A percentile compares a stretch with the other conserved stretches of the same genome.
Conservation (phyloP, 2,329 filamentous ascomycete genomes). For the Dendryphion nanum region DNA sequence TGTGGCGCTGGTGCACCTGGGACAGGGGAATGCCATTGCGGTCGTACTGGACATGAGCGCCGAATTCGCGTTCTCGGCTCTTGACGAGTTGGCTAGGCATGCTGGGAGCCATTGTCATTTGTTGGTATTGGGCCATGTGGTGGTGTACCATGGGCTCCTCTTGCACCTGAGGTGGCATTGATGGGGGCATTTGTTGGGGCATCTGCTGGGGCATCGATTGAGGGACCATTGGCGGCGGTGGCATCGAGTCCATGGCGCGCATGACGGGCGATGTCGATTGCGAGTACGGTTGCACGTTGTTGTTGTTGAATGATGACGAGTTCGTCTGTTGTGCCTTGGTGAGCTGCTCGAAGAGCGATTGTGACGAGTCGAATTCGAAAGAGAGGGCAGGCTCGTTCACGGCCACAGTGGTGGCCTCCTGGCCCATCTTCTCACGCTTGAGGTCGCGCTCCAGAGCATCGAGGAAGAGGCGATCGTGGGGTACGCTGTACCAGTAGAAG, state of each 20-base stretch:
- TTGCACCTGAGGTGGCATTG: constrained; percentile 52
- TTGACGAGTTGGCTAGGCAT: constrained; percentile 75
- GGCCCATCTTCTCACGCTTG: constrained; percentile 99
- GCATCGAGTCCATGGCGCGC: constrained; percentile 91
- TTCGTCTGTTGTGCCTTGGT: constrained; percentile 99
- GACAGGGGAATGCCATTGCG: constrained; percentile 84
- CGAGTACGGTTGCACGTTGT: constrained; percentile 61
- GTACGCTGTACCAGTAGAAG: constrained; percentile 99
- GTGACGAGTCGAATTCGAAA: constrained; percentile 98
- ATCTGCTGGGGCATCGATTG: constrained; percentile 51
- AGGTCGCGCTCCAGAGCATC: constrained; percentile 95
- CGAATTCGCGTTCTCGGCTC: constrained; percentile 78
- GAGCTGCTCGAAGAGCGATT: constrained; percentile 98
- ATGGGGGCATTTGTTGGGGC: constrained; percentile 79
- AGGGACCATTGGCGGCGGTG: constrained; percentile 80
- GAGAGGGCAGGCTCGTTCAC: constrained; percentile 96
- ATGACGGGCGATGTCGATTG: constrained; percentile 87
- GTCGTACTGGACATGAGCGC: constrained; percentile 75
- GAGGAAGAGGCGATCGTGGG: constrained; percentile 94
- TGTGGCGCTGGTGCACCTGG: constrained; percentile 85
- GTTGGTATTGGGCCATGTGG: constrained; percentile 70
- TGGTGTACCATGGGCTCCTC: constrained; percentile 60
- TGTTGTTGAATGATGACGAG: constrained; percentile 89
- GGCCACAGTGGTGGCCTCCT: constrained; percentile 94
- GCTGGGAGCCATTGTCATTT: constrained; percentile 72